Evolutionary conservation across 73 alveolate genomes (phyloP).

Genomic region (Paramecium caudatum): DNA sequence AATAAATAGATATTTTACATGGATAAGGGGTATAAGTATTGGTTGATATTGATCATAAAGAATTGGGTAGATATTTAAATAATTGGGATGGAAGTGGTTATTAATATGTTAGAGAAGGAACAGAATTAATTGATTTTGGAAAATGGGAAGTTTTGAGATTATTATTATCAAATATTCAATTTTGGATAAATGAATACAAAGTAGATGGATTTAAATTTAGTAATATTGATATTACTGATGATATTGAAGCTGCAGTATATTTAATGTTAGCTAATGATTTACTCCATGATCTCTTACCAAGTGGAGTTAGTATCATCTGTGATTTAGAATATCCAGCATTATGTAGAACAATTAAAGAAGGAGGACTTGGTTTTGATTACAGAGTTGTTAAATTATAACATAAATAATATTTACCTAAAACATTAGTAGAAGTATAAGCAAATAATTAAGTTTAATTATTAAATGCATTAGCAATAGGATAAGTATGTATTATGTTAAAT

Average conservation of each 20-base stretch:
- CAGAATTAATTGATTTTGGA: constrained; percentile 90
- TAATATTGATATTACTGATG: constrained; percentile 80
- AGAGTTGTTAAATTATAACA: constrained; percentile 77
- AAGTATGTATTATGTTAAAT: background rate
- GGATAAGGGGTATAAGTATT: background rate
- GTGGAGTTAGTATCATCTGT: constrained; percentile 96
- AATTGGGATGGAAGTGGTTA: constrained; percentile 98
- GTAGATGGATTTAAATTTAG: constrained; percentile 98
- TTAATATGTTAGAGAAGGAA: constrained; percentile 96
- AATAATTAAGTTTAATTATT: background rate
- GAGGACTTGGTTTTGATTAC: constrained; percentile 99
- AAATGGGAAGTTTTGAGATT: constrained; percentile 95
- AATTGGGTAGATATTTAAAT: constrained; percentile 83
- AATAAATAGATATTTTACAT: background rate
- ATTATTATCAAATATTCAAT: constrained; percentile 94
- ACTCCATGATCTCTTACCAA: constrained; percentile 89
- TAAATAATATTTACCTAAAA: background rate
- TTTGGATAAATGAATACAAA: constrained; percentile 92
- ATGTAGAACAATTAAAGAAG: constrained; percentile 95
- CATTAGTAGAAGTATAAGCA: background rate
- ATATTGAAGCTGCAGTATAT: constrained; percentile 87
- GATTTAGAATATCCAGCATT: constrained; percentile 98
- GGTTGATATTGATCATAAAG: constrained; percentile 1
- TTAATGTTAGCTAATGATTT: constrained; percentile 98
- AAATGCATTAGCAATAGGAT: constrained; percentile 13